A percentile compares a stretch with the other conserved stretches of the same genome.
Conservation (phyloP, 495 filamentous ascomycete species). For the Pyrenopolyporus hunteri region DNA sequence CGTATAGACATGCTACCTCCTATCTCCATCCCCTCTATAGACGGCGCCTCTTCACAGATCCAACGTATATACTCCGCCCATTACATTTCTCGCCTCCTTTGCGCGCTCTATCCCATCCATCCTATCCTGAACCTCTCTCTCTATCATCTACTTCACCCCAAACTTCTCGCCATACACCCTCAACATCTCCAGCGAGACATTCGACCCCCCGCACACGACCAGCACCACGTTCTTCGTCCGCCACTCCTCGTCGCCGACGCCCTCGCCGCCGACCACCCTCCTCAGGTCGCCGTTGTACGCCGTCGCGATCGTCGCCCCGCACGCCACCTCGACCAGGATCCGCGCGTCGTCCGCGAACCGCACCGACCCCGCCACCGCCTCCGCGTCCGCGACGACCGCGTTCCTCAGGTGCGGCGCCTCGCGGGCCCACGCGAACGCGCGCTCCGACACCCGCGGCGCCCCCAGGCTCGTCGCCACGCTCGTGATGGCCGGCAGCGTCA, state of each 20-base stretch:
- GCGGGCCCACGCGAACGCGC: conserved; percentile 68
- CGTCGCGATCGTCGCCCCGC: conserved; percentile 76
- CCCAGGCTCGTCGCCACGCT: conserved; percentile 82
- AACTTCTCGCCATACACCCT: conserved; percentile 65
- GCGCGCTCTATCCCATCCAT: background rate
- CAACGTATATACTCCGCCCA: background rate
- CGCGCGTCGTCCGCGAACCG: conserved; percentile 82
- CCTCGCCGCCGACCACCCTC: conserved; percentile 61
- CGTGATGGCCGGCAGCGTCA: conserved; percentile 76
- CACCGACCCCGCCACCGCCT: conserved; percentile 78
- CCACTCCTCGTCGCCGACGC: conserved; percentile 58
- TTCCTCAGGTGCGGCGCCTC: conserved; percentile 57
- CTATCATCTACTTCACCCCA: conserved; percentile 30
- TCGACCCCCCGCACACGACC: conserved; percentile 84
- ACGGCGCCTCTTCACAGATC: background rate
- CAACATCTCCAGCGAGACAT: conserved; percentile 72
- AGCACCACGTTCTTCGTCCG: conserved; percentile 76
- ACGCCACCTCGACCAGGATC: conserved; percentile 79
- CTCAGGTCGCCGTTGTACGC: conserved; percentile 70
- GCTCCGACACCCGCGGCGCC: conserved; percentile 71
- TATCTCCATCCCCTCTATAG: background rate
- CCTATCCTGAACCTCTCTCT: background rate
- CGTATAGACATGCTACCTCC: no score
- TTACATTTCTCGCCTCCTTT: background rate
- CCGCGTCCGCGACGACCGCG: conserved; percentile 74